Evolutionary conservation across 106 monocot species (phyloP).

Genomic region (Ottelia alismoides): DNA sequence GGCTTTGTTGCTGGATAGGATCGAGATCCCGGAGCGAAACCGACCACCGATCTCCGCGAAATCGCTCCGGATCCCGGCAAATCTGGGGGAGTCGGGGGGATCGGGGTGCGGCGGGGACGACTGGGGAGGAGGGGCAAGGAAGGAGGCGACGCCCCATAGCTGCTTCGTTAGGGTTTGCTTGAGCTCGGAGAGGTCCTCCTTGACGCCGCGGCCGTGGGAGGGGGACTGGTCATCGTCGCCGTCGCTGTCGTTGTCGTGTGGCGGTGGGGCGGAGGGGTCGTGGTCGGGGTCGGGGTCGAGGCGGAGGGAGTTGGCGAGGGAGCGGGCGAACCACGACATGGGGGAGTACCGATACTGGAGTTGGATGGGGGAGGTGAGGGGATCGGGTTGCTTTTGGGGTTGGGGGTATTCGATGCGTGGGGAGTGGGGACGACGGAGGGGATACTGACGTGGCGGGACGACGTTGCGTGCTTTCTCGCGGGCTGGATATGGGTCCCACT

Average conservation of each 20-base stretch:
- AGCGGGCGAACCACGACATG: slow-evolving; percentile 57
- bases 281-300: slow-evolving; percentile 7
- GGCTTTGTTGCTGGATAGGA: slow-evolving; percentile 30
- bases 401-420: too few relatives aligned
- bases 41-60: slow-evolving; percentile 54
- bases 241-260: too few relatives aligned
- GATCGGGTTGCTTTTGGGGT: too few relatives aligned
- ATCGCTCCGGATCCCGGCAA: too few relatives aligned
- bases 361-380: too few relatives aligned
- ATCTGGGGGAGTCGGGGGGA: slow-evolving; percentile 15
- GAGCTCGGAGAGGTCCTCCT: slow-evolving; percentile 66
- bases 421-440: too few relatives aligned
- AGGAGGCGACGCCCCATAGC: slow-evolving; percentile 64
- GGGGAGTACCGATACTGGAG: too few relatives aligned
- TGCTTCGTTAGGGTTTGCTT: slow-evolving; percentile 48
- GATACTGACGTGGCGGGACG: too few relatives aligned
- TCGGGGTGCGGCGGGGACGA: slow-evolving; percentile 20
- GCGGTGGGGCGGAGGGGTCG: neutral
- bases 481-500: too few relatives aligned
- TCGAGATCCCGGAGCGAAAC: slow-evolving; percentile 42
- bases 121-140: slow-evolving; percentile 69
- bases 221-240: slow-evolving; percentile 3
- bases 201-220: slow-evolving; percentile 33
- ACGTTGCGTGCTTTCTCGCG: too few relatives aligned
- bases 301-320: slow-evolving; percentile 28